phyloP scores from a whole-genome alignment of 306 rosid genomes.

The Albizia julibrissin region DNA sequence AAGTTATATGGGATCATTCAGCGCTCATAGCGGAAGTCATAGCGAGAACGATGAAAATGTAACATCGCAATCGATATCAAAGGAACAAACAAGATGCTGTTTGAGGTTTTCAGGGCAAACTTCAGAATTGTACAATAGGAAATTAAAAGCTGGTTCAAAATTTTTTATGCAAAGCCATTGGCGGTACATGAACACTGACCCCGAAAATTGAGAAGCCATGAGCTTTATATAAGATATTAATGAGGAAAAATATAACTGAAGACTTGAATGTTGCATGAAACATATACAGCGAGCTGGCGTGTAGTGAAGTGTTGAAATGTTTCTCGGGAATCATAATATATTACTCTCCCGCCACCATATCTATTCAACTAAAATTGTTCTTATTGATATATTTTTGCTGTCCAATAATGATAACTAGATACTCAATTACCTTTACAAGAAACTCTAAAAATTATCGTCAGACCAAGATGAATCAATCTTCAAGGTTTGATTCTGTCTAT shows the following conservation, averaged over 20 bases:
- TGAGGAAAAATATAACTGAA: background rate
- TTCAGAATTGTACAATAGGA: background rate
- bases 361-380: constrained; percentile 27
- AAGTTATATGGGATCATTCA: background rate
- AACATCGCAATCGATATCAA: background rate
- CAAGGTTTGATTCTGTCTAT: constrained; percentile 16
- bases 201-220: background rate
- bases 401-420: constrained; percentile 2
- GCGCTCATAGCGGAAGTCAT: background rate
- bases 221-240: constrained; percentile 2
- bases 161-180: background rate
- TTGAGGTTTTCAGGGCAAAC: background rate
- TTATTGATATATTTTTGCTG: constrained; percentile 27
- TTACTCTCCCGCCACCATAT: constrained; percentile 26
- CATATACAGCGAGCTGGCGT: constrained; percentile 8
- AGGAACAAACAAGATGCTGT: background rate
- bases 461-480: constrained; percentile 12
- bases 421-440: background rate
- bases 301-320: constrained; percentile 25
- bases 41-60: background rate
- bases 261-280: constrained; percentile 2
- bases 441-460: constrained; percentile 6
- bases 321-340: constrained; percentile 12
- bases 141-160: background rate
- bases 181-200: background rate